phyloP scores from a whole-genome alignment of 495 filamentous ascomycete species.

The Mytilinidion resinicola region DNA sequence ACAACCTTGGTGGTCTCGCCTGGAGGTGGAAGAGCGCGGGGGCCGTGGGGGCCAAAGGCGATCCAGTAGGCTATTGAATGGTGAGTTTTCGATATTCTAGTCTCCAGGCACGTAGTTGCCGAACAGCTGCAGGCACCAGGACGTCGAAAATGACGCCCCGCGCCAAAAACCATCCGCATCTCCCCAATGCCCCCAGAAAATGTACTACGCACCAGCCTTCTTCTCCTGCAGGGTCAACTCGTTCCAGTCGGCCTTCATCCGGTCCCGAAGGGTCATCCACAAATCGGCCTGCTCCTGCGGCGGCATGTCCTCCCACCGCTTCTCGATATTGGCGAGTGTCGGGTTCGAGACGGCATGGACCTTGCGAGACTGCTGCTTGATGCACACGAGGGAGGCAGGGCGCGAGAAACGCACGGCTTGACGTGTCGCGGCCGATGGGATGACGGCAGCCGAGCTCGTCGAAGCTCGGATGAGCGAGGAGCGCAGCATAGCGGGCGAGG shows the following conservation, averaged over 20 bases:
- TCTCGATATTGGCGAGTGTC: slow-evolving; percentile 95
- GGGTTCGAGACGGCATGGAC: slow-evolving; percentile 96
- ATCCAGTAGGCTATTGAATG: slow-evolving; percentile 85
- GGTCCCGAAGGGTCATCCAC: slow-evolving; percentile 95
- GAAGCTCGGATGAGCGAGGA: slow-evolving; percentile 27
- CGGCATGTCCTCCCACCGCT: slow-evolving; percentile 95
- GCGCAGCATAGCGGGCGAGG: slow-evolving; percentile 23
- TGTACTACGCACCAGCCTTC: slow-evolving; percentile 81
- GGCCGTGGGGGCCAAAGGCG: slow-evolving; percentile 92
- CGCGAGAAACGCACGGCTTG: slow-evolving; percentile 17
- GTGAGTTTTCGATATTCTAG: slow-evolving; percentile 12
- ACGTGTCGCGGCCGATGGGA: slow-evolving; percentile 29
- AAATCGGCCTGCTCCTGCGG: slow-evolving; percentile 98
- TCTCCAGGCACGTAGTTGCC: background rate
- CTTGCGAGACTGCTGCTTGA: slow-evolving; percentile 51
- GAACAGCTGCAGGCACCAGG: background rate
- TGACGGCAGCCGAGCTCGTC: slow-evolving; percentile 27
- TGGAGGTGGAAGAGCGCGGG: slow-evolving; percentile 70
- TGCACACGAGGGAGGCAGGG: slow-evolving; percentile 16
- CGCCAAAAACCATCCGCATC: slow-evolving; percentile 1
- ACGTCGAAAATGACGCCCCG: slow-evolving; percentile 6
- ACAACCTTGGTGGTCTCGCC: slow-evolving; percentile 73
- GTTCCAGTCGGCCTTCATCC: slow-evolving; percentile 96
- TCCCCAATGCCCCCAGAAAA: slow-evolving; percentile 6
- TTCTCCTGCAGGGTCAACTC: slow-evolving; percentile 94